Evolutionary conservation across 495 filamentous ascomycete genomes (phyloP).

Genomic region (Bryoglossum gracile): DNA sequence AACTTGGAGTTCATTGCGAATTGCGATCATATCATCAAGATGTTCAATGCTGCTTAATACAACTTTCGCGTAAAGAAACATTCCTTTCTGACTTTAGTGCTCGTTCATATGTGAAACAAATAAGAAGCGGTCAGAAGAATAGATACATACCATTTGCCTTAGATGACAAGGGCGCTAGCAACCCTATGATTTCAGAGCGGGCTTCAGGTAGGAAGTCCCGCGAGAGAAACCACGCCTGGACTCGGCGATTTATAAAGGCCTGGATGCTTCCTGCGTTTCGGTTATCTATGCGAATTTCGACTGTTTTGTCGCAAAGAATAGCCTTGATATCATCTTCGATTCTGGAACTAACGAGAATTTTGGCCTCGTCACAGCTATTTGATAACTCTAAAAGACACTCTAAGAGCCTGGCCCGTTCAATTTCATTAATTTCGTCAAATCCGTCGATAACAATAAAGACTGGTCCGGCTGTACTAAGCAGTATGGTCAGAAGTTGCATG

Average conservation of each 20-base stretch:
- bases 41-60: constrained; percentile 17
- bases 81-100: constrained; percentile 17
- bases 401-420: constrained; percentile 22
- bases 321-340: constrained; percentile 10
- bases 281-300: constrained; percentile 18
- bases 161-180: constrained; percentile 15
- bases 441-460: constrained; percentile 26
- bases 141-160: constrained; percentile 22
- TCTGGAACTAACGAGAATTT: constrained; percentile 18
- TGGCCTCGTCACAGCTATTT: constrained; percentile 12
- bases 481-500: constrained; percentile 11
- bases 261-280: constrained; percentile 24
- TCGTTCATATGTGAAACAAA: neutral
- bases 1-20: constrained; percentile 20
- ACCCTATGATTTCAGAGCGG: constrained; percentile 10
- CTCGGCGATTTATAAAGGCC: constrained; percentile 14
- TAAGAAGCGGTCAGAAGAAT: neutral
- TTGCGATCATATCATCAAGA: constrained; percentile 10
- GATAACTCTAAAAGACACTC: constrained; percentile 11
- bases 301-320: constrained; percentile 9
- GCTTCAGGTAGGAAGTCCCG: constrained; percentile 1
- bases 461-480: constrained; percentile 17
- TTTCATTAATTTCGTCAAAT: constrained; percentile 26
- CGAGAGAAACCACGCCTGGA: constrained; percentile 13
- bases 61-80: constrained; percentile 26